A percentile compares a stretch with the other conserved stretches of the same genome.
phyloP scores from a whole-genome alignment of 164 flowering plant genomes.

The Dillenia suffruticosa region DNA sequence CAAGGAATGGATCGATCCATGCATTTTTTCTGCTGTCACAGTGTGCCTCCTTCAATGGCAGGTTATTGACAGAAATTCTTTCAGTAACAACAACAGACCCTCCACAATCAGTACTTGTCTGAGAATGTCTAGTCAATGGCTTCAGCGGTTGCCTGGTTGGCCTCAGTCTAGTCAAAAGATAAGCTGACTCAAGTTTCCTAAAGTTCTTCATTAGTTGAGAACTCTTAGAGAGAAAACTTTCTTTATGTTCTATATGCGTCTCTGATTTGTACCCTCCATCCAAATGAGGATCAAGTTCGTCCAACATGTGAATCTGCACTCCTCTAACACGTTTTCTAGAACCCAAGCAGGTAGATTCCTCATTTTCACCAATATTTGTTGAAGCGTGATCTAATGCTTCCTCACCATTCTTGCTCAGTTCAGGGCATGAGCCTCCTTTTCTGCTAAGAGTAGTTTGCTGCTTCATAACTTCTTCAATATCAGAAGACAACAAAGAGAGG shows the following conservation, averaged over 20 bases:
- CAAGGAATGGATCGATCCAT: slow-evolving; percentile 91
- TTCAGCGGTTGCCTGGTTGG: slow-evolving; percentile 30
- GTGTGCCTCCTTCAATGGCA: slow-evolving; percentile 35
- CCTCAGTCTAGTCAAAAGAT: slow-evolving; percentile 66
- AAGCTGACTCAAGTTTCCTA: slow-evolving; percentile 78
- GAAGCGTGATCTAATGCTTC: slow-evolving; percentile 26
- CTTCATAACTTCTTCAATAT: slow-evolving; percentile 69
- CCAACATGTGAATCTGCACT: slow-evolving; percentile 16
- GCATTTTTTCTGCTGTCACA: slow-evolving; percentile 38
- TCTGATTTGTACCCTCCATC: slow-evolving; percentile 32
- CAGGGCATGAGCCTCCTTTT: slow-evolving; percentile 29
- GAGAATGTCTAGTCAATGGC: slow-evolving; percentile 30
- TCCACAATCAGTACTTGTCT: slow-evolving; percentile 46
- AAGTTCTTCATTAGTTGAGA: slow-evolving; percentile 84
- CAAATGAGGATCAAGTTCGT: slow-evolving; percentile 31
- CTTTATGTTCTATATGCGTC: slow-evolving; percentile 26
- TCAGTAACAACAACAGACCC: slow-evolving; percentile 57
- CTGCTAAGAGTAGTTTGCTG: slow-evolving; percentile 40
- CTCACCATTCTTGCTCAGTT: slow-evolving; percentile 25
- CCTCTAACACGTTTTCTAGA: slow-evolving; percentile 62
- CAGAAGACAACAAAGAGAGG: slow-evolving; percentile 63
- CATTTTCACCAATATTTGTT: slow-evolving; percentile 25
- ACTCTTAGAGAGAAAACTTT: slow-evolving; percentile 39
- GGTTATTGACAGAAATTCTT: slow-evolving; percentile 71
- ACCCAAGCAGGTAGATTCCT: slow-evolving; percentile 36